Evolutionary conservation across 192 early-diverging fungal genomes (phyloP), one percentile per base, ranked within the genome.

Genomic region (Backusella australiensis): DNA sequence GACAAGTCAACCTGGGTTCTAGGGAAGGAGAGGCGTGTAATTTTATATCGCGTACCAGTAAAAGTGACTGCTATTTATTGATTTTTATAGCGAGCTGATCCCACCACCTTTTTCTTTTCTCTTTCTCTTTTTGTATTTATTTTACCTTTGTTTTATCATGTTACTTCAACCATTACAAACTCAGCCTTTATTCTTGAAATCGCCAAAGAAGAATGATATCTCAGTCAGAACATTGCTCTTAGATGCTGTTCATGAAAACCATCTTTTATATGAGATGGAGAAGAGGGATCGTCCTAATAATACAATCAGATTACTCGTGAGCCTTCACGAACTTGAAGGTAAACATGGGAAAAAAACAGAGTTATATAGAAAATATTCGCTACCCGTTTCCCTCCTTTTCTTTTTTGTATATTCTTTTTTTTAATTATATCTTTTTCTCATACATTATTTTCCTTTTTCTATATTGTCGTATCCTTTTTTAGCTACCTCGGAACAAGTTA

Each of bases 241-340:
- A 5, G n/a, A 59, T 41, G 39, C 42, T 9, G 63, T 75, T 34
- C 56, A 75, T 39, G 59, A 59, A 41, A 75, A 39, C 29, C 73
- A 75, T 34, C 21, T 42, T 17, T 32, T 75, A 12, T 75, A 75
- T 65, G 34, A 39, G 6, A 75, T 75, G 73, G 73, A 75, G 38
- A 66, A 65, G 1, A 29, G 73, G 19, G 75, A 70, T 76, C 75
- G 75, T 0, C 75, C 75, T n/a, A 76, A 69, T 39, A 69, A 52
- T 21, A 23, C 69, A 11, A 44, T 44, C 14, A 67, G 75, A 69
- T 23, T 76, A 5, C 36, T 76, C 9, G 68, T 76, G 8, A 32
- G 67, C 23, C 66, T 76, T 26, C 67, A 76, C 49, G 67, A 76
- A 76, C 21, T 76, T 19, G 67, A 67, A 67, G 75, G 75, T 69